Percentiles rank a stretch among this genome's conserved stretches.
phyloP scores from a whole-genome alignment of 148 eudicot genomes.

The Fallopia convolvulus region DNA sequence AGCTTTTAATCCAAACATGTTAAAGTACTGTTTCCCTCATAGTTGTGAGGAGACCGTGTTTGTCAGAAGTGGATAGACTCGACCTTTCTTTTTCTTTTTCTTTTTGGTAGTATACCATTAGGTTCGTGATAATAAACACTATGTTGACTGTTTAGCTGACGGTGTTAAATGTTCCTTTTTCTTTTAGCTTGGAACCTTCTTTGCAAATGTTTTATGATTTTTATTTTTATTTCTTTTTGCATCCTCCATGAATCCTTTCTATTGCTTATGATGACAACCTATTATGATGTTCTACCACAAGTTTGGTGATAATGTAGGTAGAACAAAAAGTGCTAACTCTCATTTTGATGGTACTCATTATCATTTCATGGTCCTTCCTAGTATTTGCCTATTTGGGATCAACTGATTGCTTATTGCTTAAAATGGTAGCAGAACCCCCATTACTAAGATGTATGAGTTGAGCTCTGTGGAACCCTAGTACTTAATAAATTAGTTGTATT shows the following conservation, averaged over 20 bases:
- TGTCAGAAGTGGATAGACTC: neutral
- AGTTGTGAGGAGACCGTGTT: neutral
- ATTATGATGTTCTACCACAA: neutral
- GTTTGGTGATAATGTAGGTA: neutral
- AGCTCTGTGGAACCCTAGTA: neutral
- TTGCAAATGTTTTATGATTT: neutral
- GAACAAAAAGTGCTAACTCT: neutral
- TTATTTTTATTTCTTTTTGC: neutral
- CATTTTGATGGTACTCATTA: neutral
- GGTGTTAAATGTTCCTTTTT: neutral
- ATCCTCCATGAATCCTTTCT: neutral
- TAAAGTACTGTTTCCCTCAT: neutral
- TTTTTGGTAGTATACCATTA: conserved; percentile 8
- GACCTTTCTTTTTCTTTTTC: neutral
- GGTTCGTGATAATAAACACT: neutral
- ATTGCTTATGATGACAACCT: neutral
- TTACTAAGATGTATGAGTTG: neutral
- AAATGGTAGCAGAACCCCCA: neutral
- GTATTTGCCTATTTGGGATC: neutral
- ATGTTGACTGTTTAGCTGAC: neutral
- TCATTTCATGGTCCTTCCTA: neutral
- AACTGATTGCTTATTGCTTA: neutral
- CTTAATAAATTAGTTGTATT: neutral
- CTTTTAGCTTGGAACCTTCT: neutral
- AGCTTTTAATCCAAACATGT: neutral